phyloP scores from a whole-genome alignment of 331 rosid species.

The Phaseolus coccineus region DNA sequence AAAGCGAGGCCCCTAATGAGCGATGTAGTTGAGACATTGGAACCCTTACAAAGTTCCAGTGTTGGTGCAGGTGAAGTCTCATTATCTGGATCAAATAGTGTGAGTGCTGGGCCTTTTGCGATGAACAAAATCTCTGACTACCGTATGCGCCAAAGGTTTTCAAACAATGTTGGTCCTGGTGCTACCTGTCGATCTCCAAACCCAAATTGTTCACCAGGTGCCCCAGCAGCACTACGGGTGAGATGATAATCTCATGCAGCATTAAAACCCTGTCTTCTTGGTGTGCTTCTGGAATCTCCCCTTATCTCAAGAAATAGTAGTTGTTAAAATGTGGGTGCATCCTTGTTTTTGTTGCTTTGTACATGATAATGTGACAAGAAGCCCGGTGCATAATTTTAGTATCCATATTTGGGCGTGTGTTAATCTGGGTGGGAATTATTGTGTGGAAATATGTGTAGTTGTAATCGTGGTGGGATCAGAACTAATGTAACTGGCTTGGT shows the following conservation, averaged over 20 bases:
- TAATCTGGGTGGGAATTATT: slow-evolving; percentile 42
- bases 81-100: slow-evolving; percentile 61
- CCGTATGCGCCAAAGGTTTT: slow-evolving; percentile 74
- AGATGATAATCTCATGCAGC: slow-evolving; percentile 64
- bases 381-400: slow-evolving; percentile 55
- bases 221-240: slow-evolving; percentile 84
- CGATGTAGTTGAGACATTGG: slow-evolving; percentile 96
- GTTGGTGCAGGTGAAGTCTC: slow-evolving; percentile 66
- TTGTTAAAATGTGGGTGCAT: slow-evolving; percentile 52
- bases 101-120: slow-evolving; percentile 60
- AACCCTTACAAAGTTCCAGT: slow-evolving; percentile 85
- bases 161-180: slow-evolving; percentile 83
- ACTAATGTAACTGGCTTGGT: slow-evolving; percentile 47
- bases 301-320: slow-evolving; percentile 47
- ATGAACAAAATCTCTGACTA: slow-evolving; percentile 72
- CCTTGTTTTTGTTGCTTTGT: slow-evolving; percentile 56
- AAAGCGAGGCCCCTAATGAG: slow-evolving; percentile 99
- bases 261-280: slow-evolving; percentile 33
- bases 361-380: slow-evolving; percentile 58
- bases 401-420: slow-evolving; percentile 46
- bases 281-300: slow-evolving; percentile 46
- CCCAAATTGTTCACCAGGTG: slow-evolving; percentile 90
- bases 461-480: slow-evolving; percentile 45
- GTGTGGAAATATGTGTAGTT: slow-evolving; percentile 50
- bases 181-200: slow-evolving; percentile 87